Conservation (phyloP, 2,329 filamentous ascomycete genomes). For the Neonectria sp. region DNA sequence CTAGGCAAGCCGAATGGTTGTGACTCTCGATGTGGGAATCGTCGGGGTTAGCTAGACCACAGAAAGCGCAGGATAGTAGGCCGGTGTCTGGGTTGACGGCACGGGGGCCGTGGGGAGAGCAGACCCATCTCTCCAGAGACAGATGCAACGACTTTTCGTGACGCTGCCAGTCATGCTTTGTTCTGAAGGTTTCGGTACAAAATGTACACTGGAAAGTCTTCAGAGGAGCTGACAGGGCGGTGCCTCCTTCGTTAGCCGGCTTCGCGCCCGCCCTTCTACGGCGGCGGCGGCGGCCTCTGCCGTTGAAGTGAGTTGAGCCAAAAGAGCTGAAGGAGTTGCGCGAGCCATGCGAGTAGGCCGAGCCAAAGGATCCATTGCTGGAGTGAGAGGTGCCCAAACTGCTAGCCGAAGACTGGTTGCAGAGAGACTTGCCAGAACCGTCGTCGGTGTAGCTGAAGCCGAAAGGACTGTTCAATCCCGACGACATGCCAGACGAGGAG, state of each 20-base stretch:
- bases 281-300: slow-evolving; percentile 64
- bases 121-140: slow-evolving; percentile 78
- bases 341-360: slow-evolving; percentile 72
- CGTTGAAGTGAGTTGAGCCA: slow-evolving; percentile 59
- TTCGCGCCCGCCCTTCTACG: slow-evolving; percentile 60
- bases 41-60: slow-evolving; percentile 68
- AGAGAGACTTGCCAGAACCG: slow-evolving; percentile 70
- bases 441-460: slow-evolving; percentile 73
- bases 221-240: slow-evolving; percentile 58
- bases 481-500: slow-evolving; percentile 66
- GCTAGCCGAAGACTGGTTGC: slow-evolving; percentile 72
- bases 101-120: slow-evolving; percentile 69
- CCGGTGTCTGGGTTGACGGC: slow-evolving; percentile 73
- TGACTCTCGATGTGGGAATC: slow-evolving; percentile 71
- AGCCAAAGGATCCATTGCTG: slow-evolving; percentile 71
- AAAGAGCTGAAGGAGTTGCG: slow-evolving; percentile 70
- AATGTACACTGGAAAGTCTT: slow-evolving; percentile 78
- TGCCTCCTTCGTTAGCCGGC: slow-evolving; percentile 52
- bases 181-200: slow-evolving; percentile 77
- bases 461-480: slow-evolving; percentile 70
- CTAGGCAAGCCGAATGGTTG: slow-evolving; percentile 76
- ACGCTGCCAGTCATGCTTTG: slow-evolving; percentile 79
- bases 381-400: slow-evolving; percentile 74
- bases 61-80: slow-evolving; percentile 71
- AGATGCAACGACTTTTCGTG: slow-evolving; percentile 79